Percentiles rank a stretch among this genome's conserved stretches.
phyloP scores from a whole-genome alignment of 1,284 basidiomycete species.

The Leccinum solheimii region DNA sequence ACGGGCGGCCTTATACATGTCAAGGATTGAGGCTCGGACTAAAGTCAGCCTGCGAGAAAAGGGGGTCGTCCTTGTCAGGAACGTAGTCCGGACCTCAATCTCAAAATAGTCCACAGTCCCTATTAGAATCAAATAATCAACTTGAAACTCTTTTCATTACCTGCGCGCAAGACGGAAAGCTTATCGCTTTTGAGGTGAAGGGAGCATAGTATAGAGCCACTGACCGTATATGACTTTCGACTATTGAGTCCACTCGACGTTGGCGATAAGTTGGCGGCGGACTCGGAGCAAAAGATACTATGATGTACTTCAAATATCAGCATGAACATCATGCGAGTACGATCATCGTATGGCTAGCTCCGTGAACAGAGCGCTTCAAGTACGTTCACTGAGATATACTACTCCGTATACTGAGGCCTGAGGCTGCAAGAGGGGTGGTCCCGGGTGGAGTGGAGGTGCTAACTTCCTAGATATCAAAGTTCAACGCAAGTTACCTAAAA shows the following conservation, averaged over 20 bases:
- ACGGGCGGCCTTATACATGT: constrained; percentile 10
- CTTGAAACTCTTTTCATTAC: background rate
- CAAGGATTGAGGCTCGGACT: constrained; percentile 11
- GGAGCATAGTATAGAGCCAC: background rate
- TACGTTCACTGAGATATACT: too few relatives aligned
- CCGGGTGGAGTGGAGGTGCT: too few relatives aligned
- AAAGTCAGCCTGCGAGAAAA: background rate
- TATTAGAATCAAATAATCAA: background rate
- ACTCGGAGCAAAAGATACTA: background rate
- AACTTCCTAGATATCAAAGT: too few relatives aligned
- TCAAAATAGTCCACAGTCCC: background rate
- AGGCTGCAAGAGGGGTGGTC: too few relatives aligned
- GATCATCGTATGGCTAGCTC: background rate
- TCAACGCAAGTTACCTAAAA: too few relatives aligned
- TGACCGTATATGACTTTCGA: background rate
- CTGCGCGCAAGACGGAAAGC: background rate
- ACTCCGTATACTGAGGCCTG: too few relatives aligned
- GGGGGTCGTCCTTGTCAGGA: background rate
- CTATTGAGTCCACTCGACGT: background rate
- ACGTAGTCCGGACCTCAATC: constrained; percentile 2
- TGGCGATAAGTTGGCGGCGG: background rate
- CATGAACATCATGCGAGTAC: background rate
- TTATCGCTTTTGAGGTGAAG: background rate
- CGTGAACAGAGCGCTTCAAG: too few relatives aligned
- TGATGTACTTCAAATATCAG: too few relatives aligned